A percentile compares a stretch with the other conserved stretches of the same genome.
These are phyloP conservation scores for Trichoderma gracile DNA, from an alignment of 2,329 filamentous ascomycete species.

Conservation along the genomic window DNA sequence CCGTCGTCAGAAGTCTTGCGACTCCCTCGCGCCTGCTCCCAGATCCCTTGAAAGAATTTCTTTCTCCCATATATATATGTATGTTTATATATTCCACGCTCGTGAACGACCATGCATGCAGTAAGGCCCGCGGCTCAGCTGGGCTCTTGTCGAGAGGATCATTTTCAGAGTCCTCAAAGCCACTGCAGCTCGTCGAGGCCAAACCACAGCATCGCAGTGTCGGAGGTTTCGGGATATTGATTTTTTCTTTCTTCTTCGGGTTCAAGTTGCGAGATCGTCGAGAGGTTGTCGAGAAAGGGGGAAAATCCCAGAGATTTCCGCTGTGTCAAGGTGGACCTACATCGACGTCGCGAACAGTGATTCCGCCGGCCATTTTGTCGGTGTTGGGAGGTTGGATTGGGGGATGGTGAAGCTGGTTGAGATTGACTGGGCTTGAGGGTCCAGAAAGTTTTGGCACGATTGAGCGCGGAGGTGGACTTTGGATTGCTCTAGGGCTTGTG, in stretches of 20 bases:
- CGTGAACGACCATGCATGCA: conserved; percentile 9
- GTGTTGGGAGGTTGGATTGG: conserved; percentile 42
- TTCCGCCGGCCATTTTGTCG: conserved; percentile 76
- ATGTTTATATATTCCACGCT: conserved; percentile 27
- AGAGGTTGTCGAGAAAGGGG: conserved; percentile 21
- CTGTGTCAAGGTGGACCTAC: conserved; percentile 55
- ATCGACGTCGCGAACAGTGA: conserved; percentile 83
- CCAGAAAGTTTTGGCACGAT: conserved; percentile 33
- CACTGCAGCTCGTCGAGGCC: conserved; percentile 11
- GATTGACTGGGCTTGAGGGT: conserved; percentile 33
- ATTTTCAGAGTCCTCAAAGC: conserved; percentile 15
- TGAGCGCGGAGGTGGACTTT: conserved; percentile 34
- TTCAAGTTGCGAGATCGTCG: conserved; percentile 30
- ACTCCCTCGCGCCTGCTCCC: conserved; percentile 71
- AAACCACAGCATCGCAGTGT: conserved; percentile 19
- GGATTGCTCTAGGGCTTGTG: conserved; percentile 38
- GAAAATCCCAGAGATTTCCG: conserved; percentile 25
- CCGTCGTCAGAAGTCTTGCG: conserved; percentile 73
- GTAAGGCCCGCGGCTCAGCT: conserved; percentile 7
- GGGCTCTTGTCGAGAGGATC: background rate
- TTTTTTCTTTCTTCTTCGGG: conserved; percentile 24
- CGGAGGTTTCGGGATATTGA: conserved; percentile 21
- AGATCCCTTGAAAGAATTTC: conserved; percentile 33
- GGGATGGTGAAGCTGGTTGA: conserved; percentile 37
- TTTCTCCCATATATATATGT: conserved; percentile 22